Evolutionary conservation across 2,329 filamentous ascomycete genomes (phyloP).

Genomic region (Colletotrichum sp.): DNA sequence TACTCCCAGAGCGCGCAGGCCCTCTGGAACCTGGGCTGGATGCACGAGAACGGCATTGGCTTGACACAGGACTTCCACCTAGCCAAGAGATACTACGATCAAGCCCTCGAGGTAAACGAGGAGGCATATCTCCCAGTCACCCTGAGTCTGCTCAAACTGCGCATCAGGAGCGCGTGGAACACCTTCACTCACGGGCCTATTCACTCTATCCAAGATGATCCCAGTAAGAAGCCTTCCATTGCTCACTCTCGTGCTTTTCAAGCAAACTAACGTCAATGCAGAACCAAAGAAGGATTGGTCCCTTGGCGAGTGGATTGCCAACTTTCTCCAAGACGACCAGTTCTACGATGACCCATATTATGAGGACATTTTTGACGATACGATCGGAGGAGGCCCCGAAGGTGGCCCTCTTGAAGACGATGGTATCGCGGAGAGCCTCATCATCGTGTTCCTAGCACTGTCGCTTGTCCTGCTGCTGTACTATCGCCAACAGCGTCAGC

Average conservation of each 20-base stretch:
- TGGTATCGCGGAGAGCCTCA: conserved; percentile 80
- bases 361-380: conserved; percentile 60
- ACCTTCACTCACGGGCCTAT: conserved; percentile 87
- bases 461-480: conserved; percentile 81
- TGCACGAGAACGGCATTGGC: conserved; percentile 97
- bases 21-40: conserved; percentile 97
- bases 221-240: conserved; percentile 60
- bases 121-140: conserved; percentile 96
- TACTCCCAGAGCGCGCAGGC: conserved; percentile 92
- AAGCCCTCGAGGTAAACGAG: conserved; percentile 86
- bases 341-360: conserved; percentile 67
- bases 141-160: conserved; percentile 83
- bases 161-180: conserved; percentile 91
- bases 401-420: conserved; percentile 65
- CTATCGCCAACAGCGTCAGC: conserved; percentile 75
- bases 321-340: conserved; percentile 78
- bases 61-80: conserved; percentile 96
- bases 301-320: conserved; percentile 83
- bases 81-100: conserved; percentile 94
- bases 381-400: conserved; percentile 65
- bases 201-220: conserved; percentile 91
- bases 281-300: conserved; percentile 76
- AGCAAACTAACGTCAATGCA: conserved; percentile 42
- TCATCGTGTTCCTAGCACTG: conserved; percentile 80
- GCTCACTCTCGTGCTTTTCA: not conserved